These are phyloP conservation scores for Lactarius psammicola DNA, from an alignment of 768 basidiomycete species.

Conservation along the genomic window DNA sequence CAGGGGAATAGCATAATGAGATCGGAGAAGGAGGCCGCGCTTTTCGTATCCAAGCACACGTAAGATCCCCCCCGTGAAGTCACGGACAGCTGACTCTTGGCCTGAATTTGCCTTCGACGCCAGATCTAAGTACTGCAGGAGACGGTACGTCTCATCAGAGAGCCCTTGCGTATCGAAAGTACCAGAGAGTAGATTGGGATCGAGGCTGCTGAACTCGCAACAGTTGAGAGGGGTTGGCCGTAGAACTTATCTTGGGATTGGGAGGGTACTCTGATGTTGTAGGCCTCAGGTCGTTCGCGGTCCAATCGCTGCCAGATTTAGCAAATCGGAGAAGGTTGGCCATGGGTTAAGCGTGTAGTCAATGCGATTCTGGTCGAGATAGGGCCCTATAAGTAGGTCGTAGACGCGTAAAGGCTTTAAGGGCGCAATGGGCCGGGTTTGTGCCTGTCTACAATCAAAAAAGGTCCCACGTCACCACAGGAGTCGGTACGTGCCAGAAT, in stretches of 20 bases:
- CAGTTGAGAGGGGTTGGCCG: neutral
- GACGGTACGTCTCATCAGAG: neutral
- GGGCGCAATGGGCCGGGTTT: no score
- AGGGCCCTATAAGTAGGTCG: no score
- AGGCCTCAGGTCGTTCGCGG: no score
- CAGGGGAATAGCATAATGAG: neutral
- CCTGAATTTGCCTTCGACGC: neutral
- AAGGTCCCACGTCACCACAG: no score
- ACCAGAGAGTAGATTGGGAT: neutral
- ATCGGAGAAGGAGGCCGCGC: neutral
- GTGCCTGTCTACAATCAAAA: no score
- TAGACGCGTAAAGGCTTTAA: no score
- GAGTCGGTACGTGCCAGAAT: no score
- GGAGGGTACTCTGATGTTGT: neutral
- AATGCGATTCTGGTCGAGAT: no score
- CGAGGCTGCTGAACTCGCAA: neutral
- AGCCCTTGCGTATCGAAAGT: neutral
- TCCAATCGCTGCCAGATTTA: no score
- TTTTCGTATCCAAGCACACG: neutral
- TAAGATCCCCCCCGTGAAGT: neutral
- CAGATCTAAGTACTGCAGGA: conserved; percentile 6
- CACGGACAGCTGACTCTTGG: neutral
- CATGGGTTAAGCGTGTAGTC: no score
- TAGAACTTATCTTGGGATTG: conserved; percentile 2
- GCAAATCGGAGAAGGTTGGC: no score